These are phyloP conservation scores for Fistulifera solaris DNA, from an alignment of 108 stramenopile genomes.

Conservation along the genomic window DNA sequence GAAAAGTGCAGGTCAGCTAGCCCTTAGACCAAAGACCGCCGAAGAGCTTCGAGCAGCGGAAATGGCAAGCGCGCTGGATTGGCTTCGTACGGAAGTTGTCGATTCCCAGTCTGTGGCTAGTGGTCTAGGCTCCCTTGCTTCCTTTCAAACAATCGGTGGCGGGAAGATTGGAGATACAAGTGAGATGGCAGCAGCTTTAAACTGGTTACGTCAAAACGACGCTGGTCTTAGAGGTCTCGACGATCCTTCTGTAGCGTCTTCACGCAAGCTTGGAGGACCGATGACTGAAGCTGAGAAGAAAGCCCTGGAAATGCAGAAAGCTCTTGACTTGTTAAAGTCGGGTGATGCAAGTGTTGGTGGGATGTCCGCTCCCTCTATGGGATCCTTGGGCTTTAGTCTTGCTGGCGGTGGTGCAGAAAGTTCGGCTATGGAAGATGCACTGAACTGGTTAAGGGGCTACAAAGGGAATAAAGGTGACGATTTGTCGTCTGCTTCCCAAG, in stretches of 20 bases:
- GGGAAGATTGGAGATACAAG: constrained; percentile 8
- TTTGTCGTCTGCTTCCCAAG: neutral
- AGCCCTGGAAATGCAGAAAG: constrained; percentile 16
- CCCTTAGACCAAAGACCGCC: neutral
- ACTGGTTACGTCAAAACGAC: constrained; percentile 25
- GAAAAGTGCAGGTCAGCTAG: neutral
- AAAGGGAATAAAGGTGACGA: neutral
- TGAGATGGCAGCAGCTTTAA: constrained; percentile 24
- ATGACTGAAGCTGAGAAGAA: constrained; percentile 11
- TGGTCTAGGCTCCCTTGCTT: neutral
- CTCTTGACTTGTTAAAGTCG: constrained; percentile 19
- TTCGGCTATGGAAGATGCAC: constrained; percentile 3
- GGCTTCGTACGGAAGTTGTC: constrained; percentile 29
- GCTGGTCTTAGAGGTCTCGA: constrained; percentile 1
- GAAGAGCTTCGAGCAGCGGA: constrained; percentile 2
- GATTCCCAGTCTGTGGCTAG: constrained; percentile 7
- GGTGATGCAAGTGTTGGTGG: constrained; percentile 15
- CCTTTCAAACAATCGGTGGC: constrained; percentile 8
- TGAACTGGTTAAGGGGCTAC: constrained; percentile 3
- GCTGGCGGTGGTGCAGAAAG: neutral
- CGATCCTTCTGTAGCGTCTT: constrained; percentile 11
- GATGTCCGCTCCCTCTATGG: constrained; percentile 9
- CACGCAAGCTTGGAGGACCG: neutral
- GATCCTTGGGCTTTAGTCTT: neutral
- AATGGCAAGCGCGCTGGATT: constrained; percentile 34